A percentile compares a stretch with the other conserved stretches of the same genome.
Evolutionary conservation across 768 basidiomycete genomes (phyloP).

Genomic region (Pilatotrama ljubarskyi): DNA sequence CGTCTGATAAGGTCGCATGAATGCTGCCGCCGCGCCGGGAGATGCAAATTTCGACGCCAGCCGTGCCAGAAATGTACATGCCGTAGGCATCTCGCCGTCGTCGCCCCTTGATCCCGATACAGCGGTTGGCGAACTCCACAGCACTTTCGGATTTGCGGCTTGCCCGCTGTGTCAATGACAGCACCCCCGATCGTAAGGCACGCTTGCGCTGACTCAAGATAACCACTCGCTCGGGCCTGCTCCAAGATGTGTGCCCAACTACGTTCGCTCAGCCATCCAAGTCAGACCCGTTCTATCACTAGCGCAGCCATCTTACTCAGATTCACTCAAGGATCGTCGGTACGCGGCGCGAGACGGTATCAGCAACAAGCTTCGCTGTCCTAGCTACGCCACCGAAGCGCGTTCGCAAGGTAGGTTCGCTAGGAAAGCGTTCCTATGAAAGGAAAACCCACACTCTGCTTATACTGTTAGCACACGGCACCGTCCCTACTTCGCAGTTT

Average conservation of each 20-base stretch:
- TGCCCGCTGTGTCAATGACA: constrained; percentile 2
- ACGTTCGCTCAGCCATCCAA: too few species aligned
- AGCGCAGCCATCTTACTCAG: too few species aligned
- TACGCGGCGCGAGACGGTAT: too few species aligned
- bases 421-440: background rate
- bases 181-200: constrained; percentile 10
- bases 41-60: background rate
- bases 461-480: background rate
- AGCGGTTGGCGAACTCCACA: background rate
- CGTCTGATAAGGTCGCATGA: background rate
- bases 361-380: too few species aligned
- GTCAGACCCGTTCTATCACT: too few species aligned
- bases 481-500: background rate
- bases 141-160: background rate
- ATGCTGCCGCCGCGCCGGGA: background rate
- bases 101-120: background rate
- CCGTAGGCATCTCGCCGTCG: constrained; percentile 6
- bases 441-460: constrained; percentile 1
- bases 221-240: background rate
- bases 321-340: too few species aligned
- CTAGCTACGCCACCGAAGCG: too few species aligned
- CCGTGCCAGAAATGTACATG: constrained; percentile 1
- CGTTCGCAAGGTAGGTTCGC: background rate
- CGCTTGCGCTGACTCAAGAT: constrained; percentile 2
- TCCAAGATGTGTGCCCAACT: background rate